Evolutionary conservation across 1,139 yeast species (phyloP).

Genomic region (Diutina ranongensis): DNA sequence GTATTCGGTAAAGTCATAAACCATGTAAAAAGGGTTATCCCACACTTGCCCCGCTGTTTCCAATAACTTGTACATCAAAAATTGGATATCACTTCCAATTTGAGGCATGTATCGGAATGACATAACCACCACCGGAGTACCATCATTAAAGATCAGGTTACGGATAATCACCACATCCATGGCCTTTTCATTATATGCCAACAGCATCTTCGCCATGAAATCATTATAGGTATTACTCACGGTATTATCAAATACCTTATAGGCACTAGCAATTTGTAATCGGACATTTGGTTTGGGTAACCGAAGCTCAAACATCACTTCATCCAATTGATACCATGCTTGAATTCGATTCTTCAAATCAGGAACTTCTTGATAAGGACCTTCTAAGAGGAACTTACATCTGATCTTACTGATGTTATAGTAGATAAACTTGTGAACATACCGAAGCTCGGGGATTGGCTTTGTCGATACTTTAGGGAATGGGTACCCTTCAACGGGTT

Average conservation of each 20-base stretch:
- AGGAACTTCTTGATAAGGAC: conserved; percentile 14
- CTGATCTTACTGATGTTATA: conserved; percentile 48
- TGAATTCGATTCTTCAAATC: conserved; percentile 18
- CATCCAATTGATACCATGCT: conserved; percentile 19
- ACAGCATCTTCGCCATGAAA: conserved; percentile 60
- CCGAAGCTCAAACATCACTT: conserved; percentile 21
- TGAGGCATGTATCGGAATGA: conserved; percentile 33
- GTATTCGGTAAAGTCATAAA: conserved; percentile 63
- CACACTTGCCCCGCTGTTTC: conserved; percentile 66
- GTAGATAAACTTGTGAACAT: conserved; percentile 57
- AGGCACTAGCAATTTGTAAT: conserved; percentile 41
- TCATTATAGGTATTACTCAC: conserved; percentile 46
- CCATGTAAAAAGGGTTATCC: conserved; percentile 53
- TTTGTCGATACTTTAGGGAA: conserved; percentile 16
- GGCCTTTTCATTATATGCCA: conserved; percentile 36
- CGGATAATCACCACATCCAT: conserved; percentile 40
- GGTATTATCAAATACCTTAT: conserved; percentile 31
- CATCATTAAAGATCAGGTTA: conserved; percentile 60
- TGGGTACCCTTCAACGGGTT: conserved; percentile 16
- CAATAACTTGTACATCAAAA: conserved; percentile 48
- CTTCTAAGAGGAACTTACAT: conserved; percentile 20
- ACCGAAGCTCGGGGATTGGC: conserved; percentile 38
- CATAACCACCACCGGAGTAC: conserved; percentile 56
- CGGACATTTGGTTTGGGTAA: conserved; percentile 33
- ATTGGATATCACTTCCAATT: conserved; percentile 40